phyloP scores from a whole-genome alignment of 352 stramenopile genomes.

The Globisporangium viniferum region DNA sequence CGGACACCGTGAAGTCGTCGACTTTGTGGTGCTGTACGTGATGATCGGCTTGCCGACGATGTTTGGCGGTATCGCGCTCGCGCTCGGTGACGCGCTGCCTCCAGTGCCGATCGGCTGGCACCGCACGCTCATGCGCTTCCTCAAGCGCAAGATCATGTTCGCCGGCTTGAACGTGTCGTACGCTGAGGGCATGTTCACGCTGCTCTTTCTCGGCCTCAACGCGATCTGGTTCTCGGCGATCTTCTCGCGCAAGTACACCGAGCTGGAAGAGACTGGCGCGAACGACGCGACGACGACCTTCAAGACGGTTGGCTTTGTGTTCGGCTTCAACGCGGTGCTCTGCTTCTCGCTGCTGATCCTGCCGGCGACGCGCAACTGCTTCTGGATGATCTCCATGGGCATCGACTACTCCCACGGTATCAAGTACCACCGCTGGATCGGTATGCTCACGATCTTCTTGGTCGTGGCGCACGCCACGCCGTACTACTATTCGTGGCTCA shows the following conservation, averaged over 20 bases:
- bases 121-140: slow-evolving; percentile 70
- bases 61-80: slow-evolving; percentile 63
- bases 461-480: slow-evolving; percentile 61
- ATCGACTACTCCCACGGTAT: slow-evolving; percentile 86
- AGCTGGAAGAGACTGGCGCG: slow-evolving; percentile 44
- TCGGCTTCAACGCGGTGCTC: slow-evolving; percentile 76
- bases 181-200: slow-evolving; percentile 61
- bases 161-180: slow-evolving; percentile 74
- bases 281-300: slow-evolving; percentile 44
- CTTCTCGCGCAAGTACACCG: slow-evolving; percentile 64
- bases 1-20: slow-evolving; percentile 68
- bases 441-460: slow-evolving; percentile 62
- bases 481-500: slow-evolving; percentile 74
- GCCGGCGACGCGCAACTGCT: slow-evolving; percentile 67
- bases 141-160: slow-evolving; percentile 81
- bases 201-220: slow-evolving; percentile 76
- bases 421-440: slow-evolving; percentile 88
- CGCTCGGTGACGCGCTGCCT: slow-evolving; percentile 61
- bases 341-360: slow-evolving; percentile 65
- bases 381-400: slow-evolving; percentile 82
- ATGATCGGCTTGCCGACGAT: slow-evolving; percentile 73
- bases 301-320: slow-evolving; percentile 48
- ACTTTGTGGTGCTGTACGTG: slow-evolving; percentile 71
- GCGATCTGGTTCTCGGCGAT: slow-evolving; percentile 77
- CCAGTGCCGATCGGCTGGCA: slow-evolving; percentile 67